Evolutionary conservation across 495 filamentous ascomycete species (phyloP).

Genomic region (Aspergillus panamensis): DNA sequence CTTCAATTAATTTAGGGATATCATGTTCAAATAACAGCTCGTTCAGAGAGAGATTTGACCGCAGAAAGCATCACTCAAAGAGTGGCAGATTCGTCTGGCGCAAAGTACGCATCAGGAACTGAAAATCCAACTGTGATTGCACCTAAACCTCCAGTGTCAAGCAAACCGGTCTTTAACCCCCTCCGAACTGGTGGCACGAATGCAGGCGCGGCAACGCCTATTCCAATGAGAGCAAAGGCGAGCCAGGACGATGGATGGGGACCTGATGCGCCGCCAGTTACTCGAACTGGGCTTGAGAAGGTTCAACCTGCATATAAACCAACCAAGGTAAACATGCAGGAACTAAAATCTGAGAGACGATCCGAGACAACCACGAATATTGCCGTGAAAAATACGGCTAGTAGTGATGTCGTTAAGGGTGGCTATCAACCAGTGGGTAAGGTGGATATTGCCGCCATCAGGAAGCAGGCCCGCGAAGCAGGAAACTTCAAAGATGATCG

Average conservation of each 20-base stretch:
- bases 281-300: slow-evolving; percentile 84
- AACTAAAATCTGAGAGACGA: slow-evolving; percentile 64
- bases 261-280: slow-evolving; percentile 84
- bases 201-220: slow-evolving; percentile 61
- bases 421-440: slow-evolving; percentile 96
- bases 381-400: slow-evolving; percentile 26
- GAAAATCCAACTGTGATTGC: slow-evolving; percentile 44
- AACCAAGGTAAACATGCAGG: slow-evolving; percentile 85
- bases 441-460: slow-evolving; percentile 88
- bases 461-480: slow-evolving; percentile 68
- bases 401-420: slow-evolving; percentile 70
- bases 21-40: slow-evolving; percentile 93
- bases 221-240: slow-evolving; percentile 45
- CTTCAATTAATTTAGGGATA: slow-evolving; percentile 59
- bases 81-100: slow-evolving; percentile 91
- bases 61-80: slow-evolving; percentile 87
- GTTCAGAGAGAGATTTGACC: slow-evolving; percentile 81
- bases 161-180: slow-evolving; percentile 87
- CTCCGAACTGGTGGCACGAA: slow-evolving; percentile 60
- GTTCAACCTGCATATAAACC: slow-evolving; percentile 90
- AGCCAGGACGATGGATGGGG: slow-evolving; percentile 86
- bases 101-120: slow-evolving; percentile 78
- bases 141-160: slow-evolving; percentile 66
- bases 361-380: slow-evolving; percentile 53
- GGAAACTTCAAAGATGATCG: slow-evolving; percentile 64